Evolutionary conservation across 768 basidiomycete species (phyloP).

Genomic region (Lentinula detonsa): DNA sequence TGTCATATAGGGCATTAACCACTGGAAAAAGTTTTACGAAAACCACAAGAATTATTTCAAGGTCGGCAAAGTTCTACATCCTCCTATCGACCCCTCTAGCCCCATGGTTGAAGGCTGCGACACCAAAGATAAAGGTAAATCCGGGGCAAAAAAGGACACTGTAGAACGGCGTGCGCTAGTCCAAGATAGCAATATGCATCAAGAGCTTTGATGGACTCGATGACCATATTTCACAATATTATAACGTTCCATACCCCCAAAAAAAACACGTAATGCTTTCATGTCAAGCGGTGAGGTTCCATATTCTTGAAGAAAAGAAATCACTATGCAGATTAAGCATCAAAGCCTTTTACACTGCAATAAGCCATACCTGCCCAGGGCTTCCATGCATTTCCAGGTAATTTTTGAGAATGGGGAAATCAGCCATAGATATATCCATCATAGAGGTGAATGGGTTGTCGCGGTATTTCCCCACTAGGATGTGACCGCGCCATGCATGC

Average conservation of each 20-base stretch:
- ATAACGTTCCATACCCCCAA: neutral
- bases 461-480: constrained; percentile 68
- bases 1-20: constrained; percentile 53
- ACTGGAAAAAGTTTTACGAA: constrained; percentile 90
- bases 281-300: no score
- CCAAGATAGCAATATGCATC: constrained; percentile 11
- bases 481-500: constrained; percentile 73
- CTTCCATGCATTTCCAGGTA: constrained; percentile 65
- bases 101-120: constrained; percentile 76
- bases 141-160: constrained; percentile 24
- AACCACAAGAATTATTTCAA: constrained; percentile 76
- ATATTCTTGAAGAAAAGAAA: neutral
- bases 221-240: neutral
- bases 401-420: constrained; percentile 78
- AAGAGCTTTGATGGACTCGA: constrained; percentile 27
- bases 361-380: constrained; percentile 31
- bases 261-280: neutral
- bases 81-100: constrained; percentile 67
- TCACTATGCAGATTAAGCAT: neutral
- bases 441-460: constrained; percentile 51
- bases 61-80: constrained; percentile 72
- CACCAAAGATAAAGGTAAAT: constrained; percentile 43
- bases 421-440: constrained; percentile 76
- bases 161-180: constrained; percentile 9
- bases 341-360: neutral